These are phyloP conservation scores for Cryptococcus sp. DNA, from an alignment of 1,284 basidiomycete genomes.

Conservation along the genomic window DNA sequence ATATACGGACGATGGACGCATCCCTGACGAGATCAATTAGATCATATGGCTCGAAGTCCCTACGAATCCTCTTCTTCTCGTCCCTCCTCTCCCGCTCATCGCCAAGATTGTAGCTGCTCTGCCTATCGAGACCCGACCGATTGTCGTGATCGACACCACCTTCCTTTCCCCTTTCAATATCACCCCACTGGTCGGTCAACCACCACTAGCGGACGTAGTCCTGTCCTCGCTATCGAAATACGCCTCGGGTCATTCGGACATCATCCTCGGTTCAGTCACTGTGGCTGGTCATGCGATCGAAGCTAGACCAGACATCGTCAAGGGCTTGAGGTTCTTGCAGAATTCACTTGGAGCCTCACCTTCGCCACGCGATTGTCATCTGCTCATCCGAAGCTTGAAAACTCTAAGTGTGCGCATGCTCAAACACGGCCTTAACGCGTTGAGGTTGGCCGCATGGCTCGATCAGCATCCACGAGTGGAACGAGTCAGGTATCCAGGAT, in stretches of 20 bases:
- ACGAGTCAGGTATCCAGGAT: conserved; percentile 84
- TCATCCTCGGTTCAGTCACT: conserved; percentile 78
- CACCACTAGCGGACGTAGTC: conserved; percentile 58
- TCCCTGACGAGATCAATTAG: conserved; percentile 52
- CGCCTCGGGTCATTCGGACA: conserved; percentile 90
- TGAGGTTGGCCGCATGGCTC: conserved; percentile 72
- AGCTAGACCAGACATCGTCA: conserved; percentile 26
- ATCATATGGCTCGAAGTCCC: conserved; percentile 97
- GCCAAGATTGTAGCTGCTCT: conserved; percentile 67
- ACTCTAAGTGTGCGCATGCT: conserved; percentile 86
- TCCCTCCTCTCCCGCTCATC: conserved; percentile 66
- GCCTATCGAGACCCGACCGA: conserved; percentile 55
- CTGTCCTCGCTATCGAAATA: conserved; percentile 75
- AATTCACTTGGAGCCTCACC: conserved; percentile 86
- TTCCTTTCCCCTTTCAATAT: conserved; percentile 91
- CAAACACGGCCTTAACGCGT: conserved; percentile 80
- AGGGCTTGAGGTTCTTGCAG: conserved; percentile 80
- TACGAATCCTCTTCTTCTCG: conserved; percentile 83
- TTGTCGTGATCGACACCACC: conserved; percentile 89
- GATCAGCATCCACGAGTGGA: conserved; percentile 63
- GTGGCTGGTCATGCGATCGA: conserved; percentile 53
- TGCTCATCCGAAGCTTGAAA: conserved; percentile 88
- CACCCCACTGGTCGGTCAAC: conserved; percentile 77
- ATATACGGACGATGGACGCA: conserved; percentile 7
- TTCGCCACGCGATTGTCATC: conserved; percentile 86